Conservation (phyloP, 2,329 filamentous ascomycete species). For the Neopestalotiopsis sp. region DNA sequence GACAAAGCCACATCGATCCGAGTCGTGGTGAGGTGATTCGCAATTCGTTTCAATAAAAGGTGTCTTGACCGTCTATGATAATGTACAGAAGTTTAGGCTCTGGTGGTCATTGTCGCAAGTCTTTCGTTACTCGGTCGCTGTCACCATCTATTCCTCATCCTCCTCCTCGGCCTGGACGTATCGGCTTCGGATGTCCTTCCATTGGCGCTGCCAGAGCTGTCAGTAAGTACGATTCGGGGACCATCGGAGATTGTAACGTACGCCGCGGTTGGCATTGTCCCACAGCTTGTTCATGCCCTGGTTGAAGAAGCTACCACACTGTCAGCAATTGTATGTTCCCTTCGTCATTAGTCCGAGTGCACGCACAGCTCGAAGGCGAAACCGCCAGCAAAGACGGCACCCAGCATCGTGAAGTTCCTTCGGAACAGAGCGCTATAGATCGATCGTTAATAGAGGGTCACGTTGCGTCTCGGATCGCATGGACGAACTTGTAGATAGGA, state of each 20-base stretch:
- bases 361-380: conserved; percentile 95
- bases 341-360: conserved; percentile 13
- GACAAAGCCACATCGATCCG: background rate
- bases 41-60: conserved; percentile 7
- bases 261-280: conserved; percentile 89
- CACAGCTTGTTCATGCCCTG: conserved; percentile 81
- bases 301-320: conserved; percentile 75
- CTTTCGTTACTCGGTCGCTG: conserved; percentile 3
- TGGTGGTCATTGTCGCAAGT: conserved; percentile 10
- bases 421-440: conserved; percentile 76
- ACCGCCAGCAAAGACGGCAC: conserved; percentile 81
- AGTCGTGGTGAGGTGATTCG: background rate
- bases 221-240: conserved; percentile 29
- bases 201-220: conserved; percentile 77
- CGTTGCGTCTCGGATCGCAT: conserved; percentile 23
- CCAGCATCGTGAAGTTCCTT: conserved; percentile 87
- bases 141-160: conserved; percentile 58
- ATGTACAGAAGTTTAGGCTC: conserved; percentile 28
- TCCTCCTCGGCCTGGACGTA: conserved; percentile 74
- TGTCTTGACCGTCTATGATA: conserved; percentile 26
- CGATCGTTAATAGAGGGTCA: conserved; percentile 28
- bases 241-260: conserved; percentile 56
- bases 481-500: conserved; percentile 64
- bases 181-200: conserved; percentile 96
- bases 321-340: conserved; percentile 34